phyloP scores from a whole-genome alignment of 805 yeast genomes.

The Saccharomyces mikatae region DNA sequence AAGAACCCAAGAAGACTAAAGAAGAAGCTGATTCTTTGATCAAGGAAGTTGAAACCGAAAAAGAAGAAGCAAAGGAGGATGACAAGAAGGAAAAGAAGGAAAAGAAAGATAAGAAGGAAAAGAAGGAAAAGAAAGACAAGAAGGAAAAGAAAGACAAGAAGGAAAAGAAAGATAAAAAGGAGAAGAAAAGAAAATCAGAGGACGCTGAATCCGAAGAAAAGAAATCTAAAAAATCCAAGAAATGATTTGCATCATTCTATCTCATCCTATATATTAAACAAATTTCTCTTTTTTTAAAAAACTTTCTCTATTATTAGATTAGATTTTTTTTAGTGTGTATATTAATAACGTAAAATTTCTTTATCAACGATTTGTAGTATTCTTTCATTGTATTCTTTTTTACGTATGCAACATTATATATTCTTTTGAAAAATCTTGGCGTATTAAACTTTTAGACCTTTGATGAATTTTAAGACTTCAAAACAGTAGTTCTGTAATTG shows the following conservation, averaged over 20 bases:
- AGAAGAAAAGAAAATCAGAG: conserved; percentile 31
- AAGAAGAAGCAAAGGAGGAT: conserved; percentile 38
- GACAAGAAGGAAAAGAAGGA: conserved; percentile 45
- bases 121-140: conserved; percentile 48
- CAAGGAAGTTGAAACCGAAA: conserved; percentile 30
- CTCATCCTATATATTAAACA: neutral
- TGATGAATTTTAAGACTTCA: conserved; percentile 10
- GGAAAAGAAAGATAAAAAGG: conserved; percentile 32
- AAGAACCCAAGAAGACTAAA: conserved; percentile 37
- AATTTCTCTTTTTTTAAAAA: neutral
- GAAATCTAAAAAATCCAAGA: conserved; percentile 38
- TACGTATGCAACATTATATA: neutral
- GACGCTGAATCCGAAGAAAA: conserved; percentile 27
- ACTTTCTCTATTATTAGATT: neutral
- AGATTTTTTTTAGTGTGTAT: neutral
- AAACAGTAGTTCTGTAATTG: conserved; percentile 15
- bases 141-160: conserved; percentile 43
- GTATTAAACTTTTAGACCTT: neutral
- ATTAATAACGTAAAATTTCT: neutral
- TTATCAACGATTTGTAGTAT: neutral
- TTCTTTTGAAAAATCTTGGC: neutral
- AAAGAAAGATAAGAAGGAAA: conserved; percentile 56
- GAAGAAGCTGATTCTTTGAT: conserved; percentile 44
- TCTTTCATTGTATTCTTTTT: neutral
- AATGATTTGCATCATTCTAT: conserved; percentile 18